Conservation (phyloP, 2,329 filamentous ascomycete genomes). For the Aspergillaceae sp. region DNA sequence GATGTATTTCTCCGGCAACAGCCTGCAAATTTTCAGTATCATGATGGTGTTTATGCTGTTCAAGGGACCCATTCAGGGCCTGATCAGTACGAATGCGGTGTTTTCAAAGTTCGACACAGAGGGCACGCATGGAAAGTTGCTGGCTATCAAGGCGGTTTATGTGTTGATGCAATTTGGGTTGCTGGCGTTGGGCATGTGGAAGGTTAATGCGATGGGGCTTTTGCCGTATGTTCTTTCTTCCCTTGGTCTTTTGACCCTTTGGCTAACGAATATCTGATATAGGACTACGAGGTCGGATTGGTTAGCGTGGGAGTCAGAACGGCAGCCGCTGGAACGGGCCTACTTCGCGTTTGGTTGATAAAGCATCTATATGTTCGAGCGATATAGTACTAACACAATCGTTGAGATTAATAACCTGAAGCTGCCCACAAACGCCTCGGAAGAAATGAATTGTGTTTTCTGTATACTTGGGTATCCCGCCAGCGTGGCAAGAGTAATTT, state of each 20-base stretch:
- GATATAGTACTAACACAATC: too few relatives aligned
- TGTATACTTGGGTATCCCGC: not conserved
- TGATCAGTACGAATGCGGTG: slow-evolving; percentile 74
- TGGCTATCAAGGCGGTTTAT: slow-evolving; percentile 81
- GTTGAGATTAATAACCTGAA: not conserved
- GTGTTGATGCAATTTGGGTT: slow-evolving; percentile 78
- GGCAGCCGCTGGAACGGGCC: slow-evolving; percentile 59
- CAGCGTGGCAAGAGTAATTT: not conserved
- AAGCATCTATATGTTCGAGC: not conserved
- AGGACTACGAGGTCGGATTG: slow-evolving; percentile 95
- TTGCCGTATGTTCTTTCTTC: slow-evolving; percentile 59
- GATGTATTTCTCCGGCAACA: slow-evolving; percentile 99
- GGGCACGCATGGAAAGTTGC: slow-evolving; percentile 61
- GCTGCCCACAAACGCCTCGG: too few relatives aligned
- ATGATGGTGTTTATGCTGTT: slow-evolving; percentile 99
- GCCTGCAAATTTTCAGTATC: slow-evolving; percentile 96
- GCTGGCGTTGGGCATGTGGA: slow-evolving; percentile 83
- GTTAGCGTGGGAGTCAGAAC: slow-evolving; percentile 85
- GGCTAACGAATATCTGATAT: slow-evolving; percentile 3
- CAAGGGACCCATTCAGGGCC: slow-evolving; percentile 84
- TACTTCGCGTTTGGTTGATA: slow-evolving; percentile 48
- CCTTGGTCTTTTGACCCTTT: not conserved
- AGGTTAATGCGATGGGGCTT: slow-evolving; percentile 91
- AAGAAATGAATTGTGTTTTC: too few relatives aligned
- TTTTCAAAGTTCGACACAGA: slow-evolving; percentile 87